Conservation (phyloP, 495 filamentous ascomycete species). For the Hapsidospora chrysogenum region DNA sequence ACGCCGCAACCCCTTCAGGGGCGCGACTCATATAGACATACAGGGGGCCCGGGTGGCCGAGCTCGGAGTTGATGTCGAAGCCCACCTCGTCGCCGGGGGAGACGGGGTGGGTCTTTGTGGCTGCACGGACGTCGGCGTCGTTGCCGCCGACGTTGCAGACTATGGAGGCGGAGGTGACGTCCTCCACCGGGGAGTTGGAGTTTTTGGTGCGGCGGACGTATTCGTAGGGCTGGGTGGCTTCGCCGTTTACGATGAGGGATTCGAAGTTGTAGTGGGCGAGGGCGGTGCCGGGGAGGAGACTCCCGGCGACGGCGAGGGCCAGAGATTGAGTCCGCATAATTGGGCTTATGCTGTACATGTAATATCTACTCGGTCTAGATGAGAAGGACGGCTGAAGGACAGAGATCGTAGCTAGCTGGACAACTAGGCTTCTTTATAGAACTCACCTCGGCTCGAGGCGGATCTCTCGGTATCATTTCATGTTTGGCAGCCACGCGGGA, state of each 20-base stretch:
- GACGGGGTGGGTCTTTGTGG: constrained; percentile 5
- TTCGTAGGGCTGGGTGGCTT: constrained; percentile 4
- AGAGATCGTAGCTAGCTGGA: too few species aligned
- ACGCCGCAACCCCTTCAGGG: constrained; percentile 10
- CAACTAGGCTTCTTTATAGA: too few species aligned
- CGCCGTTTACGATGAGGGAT: constrained; percentile 6
- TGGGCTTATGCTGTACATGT: too few species aligned
- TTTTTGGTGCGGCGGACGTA: constrained; percentile 9
- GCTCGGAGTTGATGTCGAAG: constrained; percentile 13
- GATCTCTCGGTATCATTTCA: too few species aligned
- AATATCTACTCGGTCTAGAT: too few species aligned
- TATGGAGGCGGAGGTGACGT: constrained; percentile 14
- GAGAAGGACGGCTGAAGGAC: too few species aligned
- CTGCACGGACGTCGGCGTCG: constrained; percentile 1
- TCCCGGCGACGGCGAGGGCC: too few species aligned
- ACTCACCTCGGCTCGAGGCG: too few species aligned
- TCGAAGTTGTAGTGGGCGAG: constrained; percentile 8
- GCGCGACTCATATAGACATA: constrained; percentile 20
- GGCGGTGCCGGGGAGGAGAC: not conserved
- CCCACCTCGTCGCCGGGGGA: constrained; percentile 11
- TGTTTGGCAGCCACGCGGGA: too few species aligned
- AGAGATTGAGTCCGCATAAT: too few species aligned
- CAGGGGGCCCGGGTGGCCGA: constrained; percentile 14
- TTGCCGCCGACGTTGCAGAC: constrained; percentile 12
- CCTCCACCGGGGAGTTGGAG: constrained; percentile 9